Conservation (phyloP, 2,329 filamentous ascomycete species). For the Penicillium sclerotigenum region DNA sequence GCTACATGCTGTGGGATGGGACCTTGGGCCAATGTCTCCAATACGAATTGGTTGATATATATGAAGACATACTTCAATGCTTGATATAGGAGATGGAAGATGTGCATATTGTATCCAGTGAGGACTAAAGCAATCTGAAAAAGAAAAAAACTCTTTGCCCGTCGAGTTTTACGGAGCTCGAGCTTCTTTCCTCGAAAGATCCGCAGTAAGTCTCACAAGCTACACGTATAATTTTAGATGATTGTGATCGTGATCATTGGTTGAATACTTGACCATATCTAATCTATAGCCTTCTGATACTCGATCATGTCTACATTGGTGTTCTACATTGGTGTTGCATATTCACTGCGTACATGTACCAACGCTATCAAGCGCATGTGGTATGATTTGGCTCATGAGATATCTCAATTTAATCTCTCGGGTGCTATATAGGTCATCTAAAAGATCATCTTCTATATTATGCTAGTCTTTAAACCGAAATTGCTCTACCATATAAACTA, state of each 20-base stretch:
- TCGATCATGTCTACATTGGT: neutral
- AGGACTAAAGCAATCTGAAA: no score
- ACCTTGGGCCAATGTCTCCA: neutral
- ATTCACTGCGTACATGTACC: neutral
- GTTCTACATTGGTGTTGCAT: no score
- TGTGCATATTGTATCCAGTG: neutral
- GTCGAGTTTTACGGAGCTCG: neutral
- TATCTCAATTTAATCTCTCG: neutral
- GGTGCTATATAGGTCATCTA: neutral
- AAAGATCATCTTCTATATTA: neutral
- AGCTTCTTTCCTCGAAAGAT: neutral
- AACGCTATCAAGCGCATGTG: neutral
- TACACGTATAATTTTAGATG: neutral
- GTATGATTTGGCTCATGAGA: neutral
- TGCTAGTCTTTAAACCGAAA: neutral
- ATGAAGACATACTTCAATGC: neutral
- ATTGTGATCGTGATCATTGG: neutral
- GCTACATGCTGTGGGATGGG: conserved; percentile 12
- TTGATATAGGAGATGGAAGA: neutral
- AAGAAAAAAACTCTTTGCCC: neutral
- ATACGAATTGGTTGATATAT: neutral
- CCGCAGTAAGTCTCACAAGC: neutral
- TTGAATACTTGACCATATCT: neutral
- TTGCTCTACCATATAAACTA: neutral
- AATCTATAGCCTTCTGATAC: neutral